phyloP scores from a whole-genome alignment of 306 rosid species.

The Lotus japonicus region DNA sequence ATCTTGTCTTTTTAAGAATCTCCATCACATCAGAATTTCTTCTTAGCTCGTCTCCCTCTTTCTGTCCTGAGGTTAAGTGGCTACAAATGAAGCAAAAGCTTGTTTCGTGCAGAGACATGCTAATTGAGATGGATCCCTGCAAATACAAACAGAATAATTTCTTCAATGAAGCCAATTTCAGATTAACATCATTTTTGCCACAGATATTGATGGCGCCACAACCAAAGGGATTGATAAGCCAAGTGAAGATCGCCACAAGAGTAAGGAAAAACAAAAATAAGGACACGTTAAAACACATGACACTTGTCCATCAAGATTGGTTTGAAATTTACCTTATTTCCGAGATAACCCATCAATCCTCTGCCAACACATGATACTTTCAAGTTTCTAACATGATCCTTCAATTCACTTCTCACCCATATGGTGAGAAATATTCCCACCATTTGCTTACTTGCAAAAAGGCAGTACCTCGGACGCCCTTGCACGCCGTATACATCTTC shows the following conservation, averaged over 20 bases:
- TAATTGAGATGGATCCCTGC: conserved; percentile 95
- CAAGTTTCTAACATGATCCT: conserved; percentile 84
- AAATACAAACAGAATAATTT: conserved; percentile 27
- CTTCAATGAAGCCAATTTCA: background rate
- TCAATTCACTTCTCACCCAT: conserved; percentile 92
- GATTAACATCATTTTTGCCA: background rate
- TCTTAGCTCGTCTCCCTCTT: conserved; percentile 94
- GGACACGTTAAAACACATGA: too few species aligned
- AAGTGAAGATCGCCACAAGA: too few species aligned
- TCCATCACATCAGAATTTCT: conserved; percentile 94
- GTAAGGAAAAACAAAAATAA: background rate
- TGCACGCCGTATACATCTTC: conserved; percentile 72
- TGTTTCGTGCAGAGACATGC: conserved; percentile 95
- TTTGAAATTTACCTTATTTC: conserved; percentile 73
- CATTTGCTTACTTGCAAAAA: conserved; percentile 98
- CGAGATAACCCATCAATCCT: conserved; percentile 99
- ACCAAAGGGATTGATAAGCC: too few species aligned
- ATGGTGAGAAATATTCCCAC: conserved; percentile 94
- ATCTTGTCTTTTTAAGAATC: conserved; percentile 87
- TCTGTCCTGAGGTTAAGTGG: conserved; percentile 95
- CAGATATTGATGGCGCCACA: too few species aligned
- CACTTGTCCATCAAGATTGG: background rate
- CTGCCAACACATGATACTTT: conserved; percentile 95
- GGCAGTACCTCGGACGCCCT: conserved; percentile 72
- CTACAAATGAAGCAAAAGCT: conserved; percentile 93